These are phyloP conservation scores for Porcisia deanei DNA, from an alignment of 208 protist species.

Conservation along the genomic window DNA sequence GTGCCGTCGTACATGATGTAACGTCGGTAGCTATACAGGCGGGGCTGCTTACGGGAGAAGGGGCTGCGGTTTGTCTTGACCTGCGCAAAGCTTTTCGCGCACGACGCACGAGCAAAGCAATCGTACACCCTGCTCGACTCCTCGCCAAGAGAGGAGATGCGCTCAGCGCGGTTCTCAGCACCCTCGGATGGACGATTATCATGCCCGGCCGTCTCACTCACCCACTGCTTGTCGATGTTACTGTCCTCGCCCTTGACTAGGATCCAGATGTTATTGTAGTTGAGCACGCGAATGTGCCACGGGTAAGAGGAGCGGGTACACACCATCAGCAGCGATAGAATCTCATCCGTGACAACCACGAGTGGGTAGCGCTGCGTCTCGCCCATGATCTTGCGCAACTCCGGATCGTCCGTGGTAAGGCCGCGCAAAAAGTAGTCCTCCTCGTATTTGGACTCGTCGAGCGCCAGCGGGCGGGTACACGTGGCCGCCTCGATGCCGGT, in stretches of 20 bases:
- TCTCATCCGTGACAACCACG: slow-evolving; percentile 79
- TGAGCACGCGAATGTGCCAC: slow-evolving; percentile 78
- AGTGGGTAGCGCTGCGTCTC: slow-evolving; percentile 45
- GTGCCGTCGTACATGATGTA: slow-evolving; percentile 76
- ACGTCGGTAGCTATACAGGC: slow-evolving; percentile 85
- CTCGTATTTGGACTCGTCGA: slow-evolving; percentile 49
- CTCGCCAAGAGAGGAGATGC: slow-evolving; percentile 59
- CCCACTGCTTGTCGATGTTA: slow-evolving; percentile 83
- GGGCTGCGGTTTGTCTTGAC: slow-evolving; percentile 56
- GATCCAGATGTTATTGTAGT: slow-evolving; percentile 54
- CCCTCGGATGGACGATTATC: slow-evolving; percentile 62
- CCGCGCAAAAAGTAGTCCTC: slow-evolving; percentile 38
- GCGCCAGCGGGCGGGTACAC: slow-evolving; percentile 36
- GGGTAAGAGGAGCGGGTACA: slow-evolving; percentile 73
- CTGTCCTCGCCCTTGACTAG: slow-evolving; percentile 58
- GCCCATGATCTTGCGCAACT: slow-evolving; percentile 58
- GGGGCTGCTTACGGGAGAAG: slow-evolving; percentile 64
- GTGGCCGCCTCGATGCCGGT: slow-evolving; percentile 52
- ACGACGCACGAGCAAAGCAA: slow-evolving; percentile 62
- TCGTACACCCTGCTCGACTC: slow-evolving; percentile 80
- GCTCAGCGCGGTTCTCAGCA: slow-evolving; percentile 49
- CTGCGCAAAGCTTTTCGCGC: slow-evolving; percentile 51
- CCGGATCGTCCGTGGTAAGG: slow-evolving; percentile 47
- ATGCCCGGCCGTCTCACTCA: slow-evolving; percentile 70
- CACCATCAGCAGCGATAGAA: slow-evolving; percentile 84